These are phyloP conservation scores for Exophiala spinifera DNA, from an alignment of 2,329 filamentous ascomycete species.

Conservation along the genomic window DNA sequence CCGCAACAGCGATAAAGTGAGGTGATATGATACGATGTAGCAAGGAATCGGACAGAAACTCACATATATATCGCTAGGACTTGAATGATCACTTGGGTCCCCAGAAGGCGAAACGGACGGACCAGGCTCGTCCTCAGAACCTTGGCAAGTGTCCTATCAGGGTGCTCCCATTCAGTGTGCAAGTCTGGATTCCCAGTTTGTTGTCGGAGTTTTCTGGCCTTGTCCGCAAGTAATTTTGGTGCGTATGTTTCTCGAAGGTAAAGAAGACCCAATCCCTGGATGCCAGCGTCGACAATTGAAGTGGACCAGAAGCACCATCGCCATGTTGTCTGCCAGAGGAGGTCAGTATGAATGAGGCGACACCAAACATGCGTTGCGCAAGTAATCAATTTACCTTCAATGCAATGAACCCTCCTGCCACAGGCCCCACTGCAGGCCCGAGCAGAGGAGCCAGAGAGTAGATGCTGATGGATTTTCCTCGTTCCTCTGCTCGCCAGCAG, in stretches of 20 bases:
- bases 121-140: slow-evolving; percentile 40
- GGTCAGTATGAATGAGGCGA: slow-evolving; percentile 31
- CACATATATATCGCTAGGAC: slow-evolving; percentile 48
- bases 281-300: slow-evolving; percentile 58
- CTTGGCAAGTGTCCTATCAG: slow-evolving; percentile 26
- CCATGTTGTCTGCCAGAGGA: slow-evolving; percentile 55
- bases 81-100: slow-evolving; percentile 58
- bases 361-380: too few relatives aligned
- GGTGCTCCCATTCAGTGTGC: slow-evolving; percentile 40
- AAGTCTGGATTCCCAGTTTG: slow-evolving; percentile 38
- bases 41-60: not conserved
- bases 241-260: slow-evolving; percentile 65
- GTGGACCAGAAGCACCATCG: slow-evolving; percentile 71
- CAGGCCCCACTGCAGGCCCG: slow-evolving; percentile 63
- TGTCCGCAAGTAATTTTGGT: slow-evolving; percentile 59
- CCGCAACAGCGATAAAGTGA: too few relatives aligned
- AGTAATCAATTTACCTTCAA: slow-evolving; percentile 45
- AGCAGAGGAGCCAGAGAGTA: slow-evolving; percentile 64
- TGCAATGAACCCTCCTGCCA: slow-evolving; percentile 64
- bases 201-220: slow-evolving; percentile 50
- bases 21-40: too few relatives aligned
- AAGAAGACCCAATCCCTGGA: slow-evolving; percentile 61
- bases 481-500: slow-evolving; percentile 59
- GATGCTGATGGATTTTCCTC: slow-evolving; percentile 60
- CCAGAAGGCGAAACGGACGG: slow-evolving; percentile 53